These are phyloP conservation scores for Aphanomyces astaci DNA, from an alignment of 352 stramenopile genomes.

Conservation along the genomic window DNA sequence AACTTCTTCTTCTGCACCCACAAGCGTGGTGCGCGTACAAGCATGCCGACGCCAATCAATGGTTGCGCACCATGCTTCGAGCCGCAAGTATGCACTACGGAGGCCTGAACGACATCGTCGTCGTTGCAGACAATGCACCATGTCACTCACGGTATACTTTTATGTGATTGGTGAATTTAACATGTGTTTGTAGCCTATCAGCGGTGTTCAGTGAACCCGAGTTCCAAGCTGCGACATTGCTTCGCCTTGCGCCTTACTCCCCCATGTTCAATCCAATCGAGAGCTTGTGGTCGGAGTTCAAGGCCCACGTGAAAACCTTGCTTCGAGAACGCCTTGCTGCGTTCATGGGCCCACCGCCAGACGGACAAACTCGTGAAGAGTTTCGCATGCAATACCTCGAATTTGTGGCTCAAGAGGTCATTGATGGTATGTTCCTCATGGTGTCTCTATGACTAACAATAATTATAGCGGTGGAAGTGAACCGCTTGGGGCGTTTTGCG, in stretches of 20 bases:
- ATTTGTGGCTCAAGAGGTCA: not conserved
- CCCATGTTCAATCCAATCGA: not conserved
- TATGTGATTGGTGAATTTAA: not conserved
- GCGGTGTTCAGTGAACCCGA: too few relatives aligned
- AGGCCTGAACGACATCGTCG: not conserved
- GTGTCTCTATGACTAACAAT: too few relatives aligned
- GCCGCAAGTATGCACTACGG: not conserved
- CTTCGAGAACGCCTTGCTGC: not conserved
- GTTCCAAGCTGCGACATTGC: not conserved
- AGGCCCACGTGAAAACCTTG: not conserved
- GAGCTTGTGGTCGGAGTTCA: not conserved
- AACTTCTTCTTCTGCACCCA: not conserved
- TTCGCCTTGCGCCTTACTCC: not conserved
- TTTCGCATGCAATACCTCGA: not conserved
- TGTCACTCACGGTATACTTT: not conserved
- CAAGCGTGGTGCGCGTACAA: not conserved
- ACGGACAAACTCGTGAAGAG: not conserved
- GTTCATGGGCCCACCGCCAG: not conserved
- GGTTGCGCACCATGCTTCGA: not conserved
- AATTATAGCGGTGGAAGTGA: too few relatives aligned
- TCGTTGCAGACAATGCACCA: not conserved
- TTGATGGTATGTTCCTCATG: conserved; percentile 1
- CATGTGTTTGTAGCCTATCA: not conserved
- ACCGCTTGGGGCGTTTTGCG: too few relatives aligned
- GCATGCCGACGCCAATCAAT: not conserved